Conservation (phyloP, 257 asterid species). For the Fraxinus pennsylvanica region DNA sequence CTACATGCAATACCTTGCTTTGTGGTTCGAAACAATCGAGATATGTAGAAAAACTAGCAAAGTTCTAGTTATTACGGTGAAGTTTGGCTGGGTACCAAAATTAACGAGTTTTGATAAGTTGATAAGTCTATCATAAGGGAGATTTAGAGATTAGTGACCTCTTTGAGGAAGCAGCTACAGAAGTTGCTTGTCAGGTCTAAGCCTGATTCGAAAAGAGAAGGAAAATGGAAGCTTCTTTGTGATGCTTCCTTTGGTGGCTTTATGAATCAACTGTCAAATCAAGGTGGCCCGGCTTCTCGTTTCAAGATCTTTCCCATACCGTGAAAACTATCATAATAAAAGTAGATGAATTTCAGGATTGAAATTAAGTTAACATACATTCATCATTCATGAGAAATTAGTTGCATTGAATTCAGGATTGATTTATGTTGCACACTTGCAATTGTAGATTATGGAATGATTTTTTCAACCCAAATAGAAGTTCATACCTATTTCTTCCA, state of each 20-base stretch:
- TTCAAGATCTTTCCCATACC: neutral
- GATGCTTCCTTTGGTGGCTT: conserved; percentile 13
- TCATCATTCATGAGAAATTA: no score
- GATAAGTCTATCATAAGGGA: conserved; percentile 35
- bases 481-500: no score
- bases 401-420: no score
- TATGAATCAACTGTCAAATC: conserved; percentile 19
- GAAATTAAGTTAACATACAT: no score
- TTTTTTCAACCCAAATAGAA: no score
- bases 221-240: neutral
- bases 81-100: conserved; percentile 62
- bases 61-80: conserved; percentile 53
- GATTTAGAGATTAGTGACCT: conserved; percentile 29
- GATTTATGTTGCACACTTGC: no score
- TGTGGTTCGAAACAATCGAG: conserved; percentile 63
- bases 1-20: conserved; percentile 59
- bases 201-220: conserved; percentile 26
- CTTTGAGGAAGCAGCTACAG: conserved; percentile 36
- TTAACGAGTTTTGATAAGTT: conserved; percentile 47
- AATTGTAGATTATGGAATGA: no score
- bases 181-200: conserved; percentile 48
- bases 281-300: conserved; percentile 16
- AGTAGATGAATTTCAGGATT: no score
- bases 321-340: neutral
- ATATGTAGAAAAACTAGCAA: conserved; percentile 46